Evolutionary conservation across 2,329 filamentous ascomycete genomes (phyloP), one percentile per base, ranked within the genome.

Genomic region (Aspergillus pseudoglaucus): DNA sequence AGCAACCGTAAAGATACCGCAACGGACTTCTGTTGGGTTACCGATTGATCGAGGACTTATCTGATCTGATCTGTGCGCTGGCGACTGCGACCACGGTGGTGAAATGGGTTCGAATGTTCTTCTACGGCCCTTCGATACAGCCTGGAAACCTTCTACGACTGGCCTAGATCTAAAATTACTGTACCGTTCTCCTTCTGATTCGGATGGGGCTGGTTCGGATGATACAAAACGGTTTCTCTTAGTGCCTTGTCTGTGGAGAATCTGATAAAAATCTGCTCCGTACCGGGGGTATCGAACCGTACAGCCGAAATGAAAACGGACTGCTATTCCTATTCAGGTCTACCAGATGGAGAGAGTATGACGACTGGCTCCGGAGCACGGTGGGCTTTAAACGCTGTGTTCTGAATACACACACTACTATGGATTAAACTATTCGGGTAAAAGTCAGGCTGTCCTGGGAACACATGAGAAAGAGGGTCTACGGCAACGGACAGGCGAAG

Each of bases 281-380:
- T 18, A 30, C 51, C 46, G 50, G 49, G 54, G 53, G 47, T 47
- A 53, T 54, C 57, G 53, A 47, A 52, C 53, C 51, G 54, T 47
- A 45, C 50, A 47, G 50, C 55, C 56, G 56, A 57, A 59, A 58
- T 52, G 53, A 57, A 47, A 46, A 47, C 37, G 47, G 51, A 47
- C 47, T 37, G 33, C 15, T 37, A 47, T 53, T 51, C 49, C 48
- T 45, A 51, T 49, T 39, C 46, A 42, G 45, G 49, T 51, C 37
- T 4, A 18, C 17, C 37, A 39, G 6, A 39, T 18, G 18, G 8
- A 17, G 18, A 12, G 15, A 17, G 8, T 15, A 18, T 18, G 37
- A 20, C 37, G 17, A 18, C 17, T 39, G 37, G 37, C 37, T 22
- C 17, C 18, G 17, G 15, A 39, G 15, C 17, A 39, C 18, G 15